Conservation (phyloP, 2,329 filamentous ascomycete genomes). For the Aspergillus intermedius region DNA sequence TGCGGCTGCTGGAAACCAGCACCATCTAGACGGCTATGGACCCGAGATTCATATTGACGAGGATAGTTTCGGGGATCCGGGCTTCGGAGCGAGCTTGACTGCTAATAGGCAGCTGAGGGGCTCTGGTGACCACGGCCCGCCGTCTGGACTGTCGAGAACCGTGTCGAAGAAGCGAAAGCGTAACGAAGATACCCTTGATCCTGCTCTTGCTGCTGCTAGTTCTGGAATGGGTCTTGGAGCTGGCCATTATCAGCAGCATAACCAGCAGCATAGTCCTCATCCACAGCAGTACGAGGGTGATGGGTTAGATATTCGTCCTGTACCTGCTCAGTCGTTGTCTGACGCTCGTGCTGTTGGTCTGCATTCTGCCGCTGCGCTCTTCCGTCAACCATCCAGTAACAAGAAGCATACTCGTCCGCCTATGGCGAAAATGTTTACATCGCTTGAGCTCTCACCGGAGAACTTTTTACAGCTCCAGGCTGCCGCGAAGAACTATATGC, state of each 20-base stretch:
- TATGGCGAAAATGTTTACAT: conserved; percentile 53
- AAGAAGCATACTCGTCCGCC: conserved; percentile 54
- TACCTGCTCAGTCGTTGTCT: conserved; percentile 32
- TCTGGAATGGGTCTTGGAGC: conserved; percentile 18
- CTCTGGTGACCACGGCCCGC: conserved; percentile 23
- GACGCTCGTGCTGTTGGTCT: conserved; percentile 46
- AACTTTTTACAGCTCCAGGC: conserved; percentile 51
- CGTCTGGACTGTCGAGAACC: conserved; percentile 25
- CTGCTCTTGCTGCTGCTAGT: conserved; percentile 23
- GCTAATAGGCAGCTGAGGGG: conserved; percentile 22
- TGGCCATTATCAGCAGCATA: conserved; percentile 19
- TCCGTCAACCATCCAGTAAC: conserved; percentile 43
- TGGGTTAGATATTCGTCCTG: conserved; percentile 30
- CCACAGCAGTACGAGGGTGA: conserved; percentile 25
- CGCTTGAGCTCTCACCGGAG: conserved; percentile 51
- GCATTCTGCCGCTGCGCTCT: conserved; percentile 50
- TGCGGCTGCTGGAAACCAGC: conserved; percentile 36
- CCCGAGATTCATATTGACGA: conserved; percentile 35
- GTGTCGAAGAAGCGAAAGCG: conserved; percentile 38
- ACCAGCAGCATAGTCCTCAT: conserved; percentile 17
- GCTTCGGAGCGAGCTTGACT: conserved; percentile 23
- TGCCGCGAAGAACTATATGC: conserved; percentile 53
- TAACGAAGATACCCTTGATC: conserved; percentile 33
- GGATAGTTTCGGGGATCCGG: conserved; percentile 32
- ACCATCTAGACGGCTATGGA: conserved; percentile 35